Evolutionary conservation across 805 yeast genomes (phyloP).

Genomic region (Maudiozyma turicensis): DNA sequence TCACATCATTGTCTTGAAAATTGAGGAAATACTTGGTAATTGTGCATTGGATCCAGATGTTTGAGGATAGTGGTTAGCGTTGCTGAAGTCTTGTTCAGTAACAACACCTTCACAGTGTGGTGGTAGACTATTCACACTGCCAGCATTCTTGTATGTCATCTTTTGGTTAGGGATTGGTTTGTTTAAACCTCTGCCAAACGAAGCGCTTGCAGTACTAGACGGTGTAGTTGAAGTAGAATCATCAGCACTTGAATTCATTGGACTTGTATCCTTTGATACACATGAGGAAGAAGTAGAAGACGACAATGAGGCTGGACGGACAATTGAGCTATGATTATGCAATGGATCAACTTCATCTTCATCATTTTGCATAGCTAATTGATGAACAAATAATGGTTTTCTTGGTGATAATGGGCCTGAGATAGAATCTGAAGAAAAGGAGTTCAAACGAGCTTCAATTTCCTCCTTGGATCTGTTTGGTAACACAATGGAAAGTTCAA

Average conservation of each 20-base stretch:
- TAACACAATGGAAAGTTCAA: conserved; percentile 62
- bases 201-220: conserved; percentile 1
- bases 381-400: not conserved
- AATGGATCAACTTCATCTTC: conserved; percentile 14
- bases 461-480: conserved; percentile 70
- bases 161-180: not conserved
- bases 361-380: conserved; percentile 4
- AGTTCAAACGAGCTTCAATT: conserved; percentile 51
- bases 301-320: not conserved
- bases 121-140: not conserved
- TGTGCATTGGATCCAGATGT: conserved; percentile 3
- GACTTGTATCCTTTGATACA: conserved; percentile 14
- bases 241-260: conserved; percentile 9
- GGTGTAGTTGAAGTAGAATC: conserved; percentile 2
- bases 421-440: conserved; percentile 20
- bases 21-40: conserved; percentile 22
- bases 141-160: not conserved
- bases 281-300: not conserved
- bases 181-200: not conserved
- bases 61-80: not conserved
- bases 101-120: not conserved
- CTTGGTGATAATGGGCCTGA: not conserved
- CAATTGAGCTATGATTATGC: not conserved
- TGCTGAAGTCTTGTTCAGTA: not conserved
- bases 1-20: not conserved